Percentiles rank a stretch among this genome's conserved stretches.
These are phyloP conservation scores for Aspergillus baeticus DNA, from an alignment of 495 filamentous ascomycete genomes.

Conservation along the genomic window DNA sequence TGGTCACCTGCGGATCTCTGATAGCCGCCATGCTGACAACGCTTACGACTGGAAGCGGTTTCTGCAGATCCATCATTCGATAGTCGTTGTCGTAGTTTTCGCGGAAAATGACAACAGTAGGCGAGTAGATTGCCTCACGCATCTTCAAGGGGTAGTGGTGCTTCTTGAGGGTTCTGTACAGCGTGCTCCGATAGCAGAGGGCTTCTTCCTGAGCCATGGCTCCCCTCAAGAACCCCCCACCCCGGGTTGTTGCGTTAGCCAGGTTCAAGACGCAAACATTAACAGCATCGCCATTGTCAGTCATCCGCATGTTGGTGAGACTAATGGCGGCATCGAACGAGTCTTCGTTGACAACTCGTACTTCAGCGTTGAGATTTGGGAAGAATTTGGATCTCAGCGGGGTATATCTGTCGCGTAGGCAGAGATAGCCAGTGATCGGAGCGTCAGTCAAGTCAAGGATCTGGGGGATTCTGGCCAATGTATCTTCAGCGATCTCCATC, in stretches of 20 bases:
- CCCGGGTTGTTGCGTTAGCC: slow-evolving; percentile 50
- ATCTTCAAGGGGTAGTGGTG: slow-evolving; percentile 56
- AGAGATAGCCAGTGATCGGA: slow-evolving; percentile 21
- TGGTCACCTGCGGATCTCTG: slow-evolving; percentile 41
- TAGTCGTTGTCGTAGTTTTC: slow-evolving; percentile 39
- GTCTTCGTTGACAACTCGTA: slow-evolving; percentile 48
- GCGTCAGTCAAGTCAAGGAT: slow-evolving; percentile 25
- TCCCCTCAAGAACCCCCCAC: slow-evolving; percentile 58
- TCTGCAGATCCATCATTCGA: slow-evolving; percentile 34
- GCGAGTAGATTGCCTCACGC: slow-evolving; percentile 56
- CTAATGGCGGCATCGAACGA: slow-evolving; percentile 48
- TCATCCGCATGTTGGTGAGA: slow-evolving; percentile 24
- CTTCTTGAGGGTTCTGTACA: slow-evolving; percentile 49
- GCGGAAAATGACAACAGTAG: slow-evolving; percentile 55
- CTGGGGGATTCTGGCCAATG: slow-evolving; percentile 10
- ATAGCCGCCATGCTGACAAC: slow-evolving; percentile 60
- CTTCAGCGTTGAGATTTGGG: slow-evolving; percentile 25
- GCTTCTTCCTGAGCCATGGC: slow-evolving; percentile 63
- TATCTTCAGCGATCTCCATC: slow-evolving; percentile 16
- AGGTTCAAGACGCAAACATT: slow-evolving; percentile 60
- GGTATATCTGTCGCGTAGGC: slow-evolving; percentile 11
- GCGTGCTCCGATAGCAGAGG: slow-evolving; percentile 62
- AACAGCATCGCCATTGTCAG: slow-evolving; percentile 13
- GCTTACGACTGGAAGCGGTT: slow-evolving; percentile 50
- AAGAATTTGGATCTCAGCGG: slow-evolving; percentile 17